Base-by-base conservation (phyloP, 768 basidiomycete species). In the Dacryopinax spathularia region DNA sequence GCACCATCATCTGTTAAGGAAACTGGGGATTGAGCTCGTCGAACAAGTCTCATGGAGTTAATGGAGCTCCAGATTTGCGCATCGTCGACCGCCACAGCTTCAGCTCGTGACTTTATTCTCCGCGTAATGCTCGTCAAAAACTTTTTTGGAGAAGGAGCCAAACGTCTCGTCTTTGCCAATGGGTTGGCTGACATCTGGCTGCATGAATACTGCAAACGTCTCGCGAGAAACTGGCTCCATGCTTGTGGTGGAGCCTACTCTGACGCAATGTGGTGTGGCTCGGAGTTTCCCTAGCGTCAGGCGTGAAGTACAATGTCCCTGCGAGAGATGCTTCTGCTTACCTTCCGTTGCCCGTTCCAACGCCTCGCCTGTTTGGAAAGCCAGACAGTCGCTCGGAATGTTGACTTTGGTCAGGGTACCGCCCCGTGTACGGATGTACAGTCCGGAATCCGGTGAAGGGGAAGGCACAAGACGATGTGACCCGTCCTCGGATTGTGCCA, bases 361-460 rank as follows among this genome's bases (percentile, higher is more conserved):
- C 9, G 95, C 91, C 75, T 99, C 93, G 5, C 96, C 96, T 0
- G 93, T 98, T 73, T 99, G 96, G 74, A 99, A 97, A 2, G 94
- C 95, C 61, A 95, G 75, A 70, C 87, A 90, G 70, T 89, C 83
- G 18, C 76, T 70, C 2, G 96, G 95, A 66, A 99, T 96, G 1
- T 84, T 79, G 18, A 95, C 91, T 72, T 91, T 93, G 15, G 83
- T 84, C 29, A 94, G 73, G 25, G 83, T 77, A 1, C 88, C 86
- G 2, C 86, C 86, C 34, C 94, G 83, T 22, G 89, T 91, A 48
- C 85, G 85, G 68, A 99, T 96, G 75, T 93, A 96, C 16, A 99
- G 79, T 0, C 96, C 96, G 1, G 93, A 89, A 1, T 80, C 75
- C 0, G 85, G 77, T 0, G 87, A 87, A 6, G 93, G 92, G 1